phyloP scores from a whole-genome alignment of 768 basidiomycete species.

The Termitomyces sp. region DNA sequence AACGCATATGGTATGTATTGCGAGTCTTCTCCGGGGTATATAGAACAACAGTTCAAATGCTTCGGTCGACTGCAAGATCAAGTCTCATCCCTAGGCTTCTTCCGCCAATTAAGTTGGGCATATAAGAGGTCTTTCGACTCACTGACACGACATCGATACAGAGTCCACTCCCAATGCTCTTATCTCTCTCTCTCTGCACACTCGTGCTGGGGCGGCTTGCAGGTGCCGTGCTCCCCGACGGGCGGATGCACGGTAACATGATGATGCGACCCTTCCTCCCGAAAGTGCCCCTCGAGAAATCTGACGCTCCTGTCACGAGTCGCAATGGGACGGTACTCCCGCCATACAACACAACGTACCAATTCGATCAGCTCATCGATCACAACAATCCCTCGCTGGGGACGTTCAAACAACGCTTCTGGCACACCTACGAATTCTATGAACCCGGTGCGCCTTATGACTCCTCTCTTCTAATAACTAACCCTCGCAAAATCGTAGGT shows the following conservation, averaged over 20 bases:
- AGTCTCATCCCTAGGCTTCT: neutral
- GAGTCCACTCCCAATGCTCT: neutral
- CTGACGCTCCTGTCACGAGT: conserved; percentile 29
- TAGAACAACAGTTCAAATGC: neutral
- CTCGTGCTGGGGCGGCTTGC: conserved; percentile 16
- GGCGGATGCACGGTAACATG: conserved; percentile 36
- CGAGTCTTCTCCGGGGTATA: neutral
- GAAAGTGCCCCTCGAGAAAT: conserved; percentile 17
- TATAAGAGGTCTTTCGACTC: neutral
- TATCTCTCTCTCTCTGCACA: neutral
- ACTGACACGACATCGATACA: neutral
- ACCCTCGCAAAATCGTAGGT: conserved; percentile 21
- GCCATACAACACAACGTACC: conserved; percentile 39
- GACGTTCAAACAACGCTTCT: conserved; percentile 71
- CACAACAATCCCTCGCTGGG: conserved; percentile 51
- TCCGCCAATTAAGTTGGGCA: neutral
- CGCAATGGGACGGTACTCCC: conserved; percentile 39
- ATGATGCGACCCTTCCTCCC: conserved; percentile 30
- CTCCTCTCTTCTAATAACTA: neutral
- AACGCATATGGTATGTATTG: neutral
- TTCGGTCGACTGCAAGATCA: neutral
- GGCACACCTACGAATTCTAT: conserved; percentile 65
- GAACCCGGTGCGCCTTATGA: conserved; percentile 31
- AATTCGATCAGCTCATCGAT: conserved; percentile 54
- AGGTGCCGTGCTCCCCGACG: conserved; percentile 24